Base-by-base conservation (phyloP, 805 yeast genomes). In the Candida jianshihensis region DNA sequence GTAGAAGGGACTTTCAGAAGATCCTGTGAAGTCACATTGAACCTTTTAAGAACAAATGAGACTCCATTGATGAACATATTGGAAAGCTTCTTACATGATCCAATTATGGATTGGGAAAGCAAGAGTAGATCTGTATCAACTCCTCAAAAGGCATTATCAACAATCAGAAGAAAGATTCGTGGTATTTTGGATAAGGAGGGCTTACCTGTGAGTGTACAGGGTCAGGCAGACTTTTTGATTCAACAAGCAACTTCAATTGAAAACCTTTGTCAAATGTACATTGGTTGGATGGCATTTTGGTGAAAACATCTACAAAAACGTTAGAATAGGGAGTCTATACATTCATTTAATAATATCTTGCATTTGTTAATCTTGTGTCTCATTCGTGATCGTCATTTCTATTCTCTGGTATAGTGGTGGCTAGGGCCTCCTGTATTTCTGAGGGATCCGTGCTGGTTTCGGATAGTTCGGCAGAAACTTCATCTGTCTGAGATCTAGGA, bases 41-140 rank as follows among this genome's bases (percentile, higher is more conserved):
- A 68, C 5, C 59, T 89, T 21, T 66, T 92, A 38, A 68, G 97
- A 41, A 73, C 66, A 15, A 81, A 90, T 53, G 96, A 90, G 53
- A 80, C 85, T 8, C 76, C 86, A 15, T 62, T 92, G 46, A 81
- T 89, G 84, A 90, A 89, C 51, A 82, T 87, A 31, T 69, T 94
- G 51, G 97, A 92, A 59, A 84, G 96, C 1, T 86, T 92, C 54
- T 66, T 92, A 42, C 86, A 92, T 55, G 98, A 92, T 58, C 95
- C 96, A 1, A 79, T 87, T 37, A 78, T 86, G 57, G 94, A 85
- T 48, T 82, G 89, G 87, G 70, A 68, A 26, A 49, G 50, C 50
- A 63, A 61, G 45, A 60, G 69, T 45, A 66, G 64, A 41, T 63
- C 55, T 29, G 49, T 57, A 29, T 56, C 60, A 32, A 63, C 68